Evolutionary conservation across 805 yeast genomes (phyloP).

Genomic region (Sugiyamaella qingdaonensis): DNA sequence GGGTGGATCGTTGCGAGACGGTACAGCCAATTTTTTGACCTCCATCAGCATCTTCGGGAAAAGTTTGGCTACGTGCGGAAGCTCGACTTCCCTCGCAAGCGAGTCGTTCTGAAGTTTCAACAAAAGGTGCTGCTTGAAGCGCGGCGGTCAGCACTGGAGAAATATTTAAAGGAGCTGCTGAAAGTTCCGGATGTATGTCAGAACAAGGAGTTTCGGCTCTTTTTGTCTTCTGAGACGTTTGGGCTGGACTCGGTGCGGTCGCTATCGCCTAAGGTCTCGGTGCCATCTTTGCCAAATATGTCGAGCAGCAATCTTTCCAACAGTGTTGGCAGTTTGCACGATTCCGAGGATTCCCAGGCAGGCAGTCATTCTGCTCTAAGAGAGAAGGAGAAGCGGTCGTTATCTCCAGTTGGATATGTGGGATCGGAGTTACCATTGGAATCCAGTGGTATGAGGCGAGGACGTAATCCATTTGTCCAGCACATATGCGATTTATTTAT

Average conservation of each 20-base stretch:
- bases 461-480: constrained; percentile 56
- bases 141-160: constrained; percentile 57
- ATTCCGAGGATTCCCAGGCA: background rate
- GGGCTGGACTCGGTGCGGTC: constrained; percentile 25
- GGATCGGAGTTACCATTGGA: constrained; percentile 4
- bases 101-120: constrained; percentile 69
- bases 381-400: background rate
- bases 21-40: constrained; percentile 73
- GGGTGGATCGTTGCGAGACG: constrained; percentile 92
- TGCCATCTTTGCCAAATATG: background rate
- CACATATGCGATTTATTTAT: constrained; percentile 78
- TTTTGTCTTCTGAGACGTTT: constrained; percentile 70
- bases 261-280: background rate
- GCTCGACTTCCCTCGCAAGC: constrained; percentile 49
- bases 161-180: constrained; percentile 56
- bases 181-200: constrained; percentile 66
- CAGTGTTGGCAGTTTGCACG: background rate
- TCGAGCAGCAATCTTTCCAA: background rate
- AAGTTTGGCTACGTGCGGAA: constrained; percentile 48
- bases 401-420: background rate
- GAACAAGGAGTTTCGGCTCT: constrained; percentile 65
- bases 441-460: constrained; percentile 10
- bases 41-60: constrained; percentile 59
- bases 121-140: constrained; percentile 57
- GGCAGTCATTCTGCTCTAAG: background rate